Evolutionary conservation across 2,329 filamentous ascomycete species (phyloP), one percentile per base, ranked within the genome.

Genomic region (Ceratocystis alfenasii): DNA sequence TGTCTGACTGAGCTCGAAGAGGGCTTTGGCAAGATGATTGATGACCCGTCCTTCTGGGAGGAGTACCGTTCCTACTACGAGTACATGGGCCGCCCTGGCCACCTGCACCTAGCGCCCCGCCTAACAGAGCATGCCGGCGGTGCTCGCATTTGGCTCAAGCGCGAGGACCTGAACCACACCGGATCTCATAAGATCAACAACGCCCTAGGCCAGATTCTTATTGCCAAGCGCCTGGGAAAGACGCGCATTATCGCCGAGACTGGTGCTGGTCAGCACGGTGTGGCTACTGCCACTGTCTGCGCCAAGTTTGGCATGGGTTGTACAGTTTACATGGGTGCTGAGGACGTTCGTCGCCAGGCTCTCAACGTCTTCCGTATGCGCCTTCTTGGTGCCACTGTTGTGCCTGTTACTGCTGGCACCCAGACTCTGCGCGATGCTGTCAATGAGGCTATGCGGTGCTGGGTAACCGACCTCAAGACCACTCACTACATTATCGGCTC

Each of bases 101-200:
- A 93, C 70, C 80, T 99, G 64, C 94, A 99, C 77, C 78, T 92
- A 64, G 94, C 94, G 1, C 86, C 94, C 71, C 86, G 92, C 64
- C 79, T 99, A 70, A 97, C 93, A 0, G 87, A 95, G 73, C 80
- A 93, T 72, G 91, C 90, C 61, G 90, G 91, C 28, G 94, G 94
- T 68, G 93, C 94, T 62, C 95, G 91, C 73, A 95, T 99, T 78
- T 99, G 93, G 87, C 79, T 99, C 70, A 99, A 99, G 83, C 86
- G 94, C 71, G 94, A 99, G 78, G 94, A 99, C 74, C 80, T 97
- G 66, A 97, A 97, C 77, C 94, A 99, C 75, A 97, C 94, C 7
- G 94, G 94, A 70, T 95, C 89, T 69, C 94, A 99, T 82, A 99
- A 99, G 83, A 97, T 99, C 81, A 99, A 99, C 81, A 99, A 99